Evolutionary conservation across 2,329 filamentous ascomycete species (phyloP), one percentile per base, ranked within the genome.

Genomic region (Fusarium agapanthi): DNA sequence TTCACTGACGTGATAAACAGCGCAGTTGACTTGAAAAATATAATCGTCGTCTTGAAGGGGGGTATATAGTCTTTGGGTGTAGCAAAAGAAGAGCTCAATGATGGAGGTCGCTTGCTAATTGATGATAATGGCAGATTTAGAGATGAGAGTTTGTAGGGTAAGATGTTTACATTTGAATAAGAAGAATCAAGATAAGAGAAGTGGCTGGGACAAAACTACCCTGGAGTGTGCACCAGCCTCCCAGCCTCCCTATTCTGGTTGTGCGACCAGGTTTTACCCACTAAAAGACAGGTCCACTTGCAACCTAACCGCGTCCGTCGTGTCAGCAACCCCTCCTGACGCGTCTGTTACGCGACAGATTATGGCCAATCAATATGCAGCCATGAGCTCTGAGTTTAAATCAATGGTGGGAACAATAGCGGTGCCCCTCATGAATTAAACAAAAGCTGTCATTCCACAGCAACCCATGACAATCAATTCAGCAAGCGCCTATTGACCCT

Each of bases 271-370:
- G 54, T 62, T 48, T 58, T 69, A 62, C 63, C 71, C 73, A 76
- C 74, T 72, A 60, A 62, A 74, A 64, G 34, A 60, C 59, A 50
- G 65, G 32, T 51, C 51, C 55, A 45, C 34, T 58, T 69, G 35
- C n/a, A 37, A 65, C 66, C 65, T 40, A 51, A 69, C 62, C 66
- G 66, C 66, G 63, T 60, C 56, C 48, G 68, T 70, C 76, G 76
- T 71, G 76, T 74, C 67, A 58, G 65, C 47, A 61, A 61, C 60
- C 67, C 70, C 66, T 57, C 68, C 26, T 47, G 45, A 69, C 79
- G 79, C 79, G 79, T 79, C 67, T 32, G 45, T 77, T 76, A 80
- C 79, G 79, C 73, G 79, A 72, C 61, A 38, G 26, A 50, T 28
- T 34, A 54, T 55, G 63, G 53, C 77, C 77, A 77, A 80, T 79